Evolutionary conservation across 805 yeast genomes (phyloP), one percentile per base, ranked within the genome.

Genomic region (Priceomyces castillae): DNA sequence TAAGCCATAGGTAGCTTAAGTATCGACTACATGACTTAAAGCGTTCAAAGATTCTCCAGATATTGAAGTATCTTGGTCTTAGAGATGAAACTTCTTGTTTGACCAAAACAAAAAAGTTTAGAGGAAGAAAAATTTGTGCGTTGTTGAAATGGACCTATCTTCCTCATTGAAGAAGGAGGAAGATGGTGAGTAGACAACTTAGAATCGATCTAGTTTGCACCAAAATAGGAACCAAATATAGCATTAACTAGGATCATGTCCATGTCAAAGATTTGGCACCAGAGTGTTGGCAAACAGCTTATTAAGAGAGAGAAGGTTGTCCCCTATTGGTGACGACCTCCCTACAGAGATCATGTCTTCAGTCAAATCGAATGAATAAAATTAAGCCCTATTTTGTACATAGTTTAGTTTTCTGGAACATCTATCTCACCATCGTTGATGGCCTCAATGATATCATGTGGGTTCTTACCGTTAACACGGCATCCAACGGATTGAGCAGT

Each of bases 401-500:
- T 61, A 61, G 63, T 59, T 77, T 80, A 82, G 80, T 82, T 82
- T 75, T 81, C 88, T 76, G 88, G 87, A 68, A 82, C 48, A 74
- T 92, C 98, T 71, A 94, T 84, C 78, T 90, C 97, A 78, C 99
- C 99, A 76, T 85, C 92, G 81, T 92, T 83, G 75, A 94, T 94
- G 74, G 92, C 97, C 64, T 90, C 99, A 69, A 94, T 92, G 80
- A 92, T 85, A 77, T 87, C 97, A 74, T 94, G 98, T 63, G 99
- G 97, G 84, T 92, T 92, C 84, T 94, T 92, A 80, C 90, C 95
- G 77, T 90, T 92, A 71, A 94, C 97, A 80, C 97, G 90, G 81
- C 97, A 90, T 68, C 99, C 99, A 69, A 94, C 95, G 57, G 97
- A 90, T 81, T 92, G 98, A 65, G 98, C 97, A 75, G 99, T 94